Evolutionary conservation across 2,329 filamentous ascomycete genomes (phyloP), one percentile per base, ranked within the genome.

Genomic region (Hypomyces perniciosus): DNA sequence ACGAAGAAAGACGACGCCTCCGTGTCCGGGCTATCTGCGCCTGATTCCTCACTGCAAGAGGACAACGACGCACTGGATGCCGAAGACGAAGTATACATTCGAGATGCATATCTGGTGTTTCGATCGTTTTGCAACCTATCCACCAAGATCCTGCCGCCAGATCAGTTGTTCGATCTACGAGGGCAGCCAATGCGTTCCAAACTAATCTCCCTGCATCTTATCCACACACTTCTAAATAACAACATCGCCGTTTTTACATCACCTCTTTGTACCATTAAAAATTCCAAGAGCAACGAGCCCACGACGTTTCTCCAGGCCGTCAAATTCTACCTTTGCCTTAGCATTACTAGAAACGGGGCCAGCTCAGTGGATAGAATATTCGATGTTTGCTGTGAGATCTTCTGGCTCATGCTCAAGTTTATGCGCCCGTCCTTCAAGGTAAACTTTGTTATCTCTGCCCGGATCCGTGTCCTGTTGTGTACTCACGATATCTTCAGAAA

Each of bases 181-280:
- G 92, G 91, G 13, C 91, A 96, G 64, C 89, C 92, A 35, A 99
- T 99, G 92, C 85, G 93, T 54, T 96, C 92, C 3, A 99, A 99
- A 70, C 78, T 99, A 46, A 82, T 99, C 55, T 96, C 93, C 12
- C 80, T 99, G 51, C 91, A 99, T 67, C 85, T 97, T 54, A 93
- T 99, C 57, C 91, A 96, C 65, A 95, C 90, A 38, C 83, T 96
- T 51, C 80, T 99, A 43, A 95, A 95, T 74, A 97, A 96, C 71
- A 89, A 97, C 70, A 88, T 92, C 56, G 71, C 81, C 53, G 87
- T 96, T 56, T 97, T 99, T 69, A 89, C 87, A 38, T 96, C 91
- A 44, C 92, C 92, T 1, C 76, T 92, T 54, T 91, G 91, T 67
- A 95, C 89, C 38, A 97, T 99, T 63, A 88, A 84, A 62, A 93